Percentiles rank a stretch among this genome's conserved stretches.
These are phyloP conservation scores for Colletotrichum tamarilloi DNA, from an alignment of 2,329 filamentous ascomycete genomes.

Conservation along the genomic window DNA sequence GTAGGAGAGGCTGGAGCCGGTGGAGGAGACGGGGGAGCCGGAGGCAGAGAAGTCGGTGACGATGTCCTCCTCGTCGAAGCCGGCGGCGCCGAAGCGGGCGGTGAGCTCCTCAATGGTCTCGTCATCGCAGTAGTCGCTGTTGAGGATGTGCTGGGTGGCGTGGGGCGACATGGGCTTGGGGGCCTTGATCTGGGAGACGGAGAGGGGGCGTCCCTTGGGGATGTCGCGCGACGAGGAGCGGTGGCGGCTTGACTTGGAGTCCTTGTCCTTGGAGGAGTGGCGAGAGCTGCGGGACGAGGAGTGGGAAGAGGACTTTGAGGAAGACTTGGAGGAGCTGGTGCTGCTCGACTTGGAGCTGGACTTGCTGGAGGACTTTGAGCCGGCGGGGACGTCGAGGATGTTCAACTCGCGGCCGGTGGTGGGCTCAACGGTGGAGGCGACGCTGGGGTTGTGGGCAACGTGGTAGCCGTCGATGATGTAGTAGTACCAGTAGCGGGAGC, in stretches of 20 bases:
- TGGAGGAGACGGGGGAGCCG: constrained; percentile 72
- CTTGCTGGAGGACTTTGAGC: constrained; percentile 50
- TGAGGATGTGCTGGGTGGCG: constrained; percentile 87
- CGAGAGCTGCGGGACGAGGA: constrained; percentile 54
- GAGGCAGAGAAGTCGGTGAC: constrained; percentile 65
- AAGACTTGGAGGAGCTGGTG: constrained; percentile 56
- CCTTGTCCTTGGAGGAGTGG: constrained; percentile 48
- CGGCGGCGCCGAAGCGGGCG: constrained; percentile 74
- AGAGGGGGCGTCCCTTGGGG: constrained; percentile 88
- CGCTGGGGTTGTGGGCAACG: constrained; percentile 93
- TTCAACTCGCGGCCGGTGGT: constrained; percentile 97
- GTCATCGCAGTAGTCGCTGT: constrained; percentile 79
- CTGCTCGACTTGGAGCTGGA: constrained; percentile 40
- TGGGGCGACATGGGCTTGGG: constrained; percentile 91
- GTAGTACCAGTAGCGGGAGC: constrained; percentile 99
- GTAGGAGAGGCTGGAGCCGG: constrained; percentile 76
- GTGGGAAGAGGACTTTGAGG: constrained; percentile 58
- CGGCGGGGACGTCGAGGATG: constrained; percentile 88
- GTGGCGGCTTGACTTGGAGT: constrained; percentile 60
- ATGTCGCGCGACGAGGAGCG: constrained; percentile 70
- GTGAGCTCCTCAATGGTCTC: constrained; percentile 83
- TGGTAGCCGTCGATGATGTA: constrained; percentile 99
- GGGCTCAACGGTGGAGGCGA: constrained; percentile 90
- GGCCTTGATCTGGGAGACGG: constrained; percentile 88
- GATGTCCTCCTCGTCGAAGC: constrained; percentile 68